Base-by-base conservation (phyloP, 352 stramenopile species). In the Thalassiosira mediterranea region DNA sequence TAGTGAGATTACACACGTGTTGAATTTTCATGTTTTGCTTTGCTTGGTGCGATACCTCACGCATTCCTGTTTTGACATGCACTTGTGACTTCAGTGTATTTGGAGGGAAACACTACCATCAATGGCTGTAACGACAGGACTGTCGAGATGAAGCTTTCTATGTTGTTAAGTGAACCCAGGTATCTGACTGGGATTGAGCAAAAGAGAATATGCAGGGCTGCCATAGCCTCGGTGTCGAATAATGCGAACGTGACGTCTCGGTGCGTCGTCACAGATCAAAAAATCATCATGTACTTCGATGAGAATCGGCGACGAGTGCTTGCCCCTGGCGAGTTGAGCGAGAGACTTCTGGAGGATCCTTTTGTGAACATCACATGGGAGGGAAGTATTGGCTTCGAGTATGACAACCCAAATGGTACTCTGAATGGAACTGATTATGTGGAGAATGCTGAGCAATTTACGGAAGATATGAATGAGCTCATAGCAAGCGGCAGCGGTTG, bases 151-250 rank as follows among this genome's bases (percentile, higher is more conserved):
- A 74, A 73, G 23, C 19, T 58, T 3, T 40, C 23, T 10, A 37
- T 58, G 48, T 21, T 58, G 5, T 21, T 58, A 4, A 40, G 11
- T 4, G 48, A 58, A 19, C 48, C 48, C 5, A 28, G 48, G 17
- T 58, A 58, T 21, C 17, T 58, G 8, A 31, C 34, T 31, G 70
- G 70, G 10, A 26, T 79, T 4, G 70, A 79, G 25, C 61, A 79
- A 25, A 79, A 73, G 48, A 67, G 26, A 32, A 79, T 79, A 4
- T 79, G 70, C 47, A 66, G 64, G 31, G 70, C 70, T 38, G 70
- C 70, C 0, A 72, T 79, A 37, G 29, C 52, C 21, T 25, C 52
- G 28, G 51, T 69, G n/a, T 5, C 21, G 0, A 34, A 46, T 4
- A 61, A 56, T 25, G 68, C 68, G 11, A 71, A 71, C 42, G 51